Conservation (phyloP, 2,329 filamentous ascomycete species). For the Colletotrichum sublineola region DNA sequence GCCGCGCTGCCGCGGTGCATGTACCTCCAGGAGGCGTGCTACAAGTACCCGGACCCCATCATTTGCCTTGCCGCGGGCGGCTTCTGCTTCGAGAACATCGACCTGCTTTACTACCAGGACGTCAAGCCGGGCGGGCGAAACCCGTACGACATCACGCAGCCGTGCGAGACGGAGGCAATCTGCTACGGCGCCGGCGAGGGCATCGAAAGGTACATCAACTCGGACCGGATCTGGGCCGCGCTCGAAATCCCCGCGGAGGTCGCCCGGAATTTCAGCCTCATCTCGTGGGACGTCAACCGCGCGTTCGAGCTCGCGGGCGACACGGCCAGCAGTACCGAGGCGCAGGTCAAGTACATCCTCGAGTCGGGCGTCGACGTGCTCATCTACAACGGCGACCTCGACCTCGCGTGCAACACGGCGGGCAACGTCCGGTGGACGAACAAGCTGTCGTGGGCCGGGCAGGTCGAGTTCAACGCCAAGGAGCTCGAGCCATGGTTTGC, state of each 20-base stretch:
- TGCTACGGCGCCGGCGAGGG: constrained; percentile 52
- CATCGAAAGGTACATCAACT: constrained; percentile 47
- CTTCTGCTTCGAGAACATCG: constrained; percentile 55
- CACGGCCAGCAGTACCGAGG: constrained; percentile 34
- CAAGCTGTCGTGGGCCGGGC: constrained; percentile 58
- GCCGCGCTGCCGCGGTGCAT: constrained; percentile 60
- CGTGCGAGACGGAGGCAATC: constrained; percentile 53
- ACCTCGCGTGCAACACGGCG: constrained; percentile 44
- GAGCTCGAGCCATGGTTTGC: constrained; percentile 41
- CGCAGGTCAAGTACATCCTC: constrained; percentile 18
- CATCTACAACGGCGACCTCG: constrained; percentile 46
- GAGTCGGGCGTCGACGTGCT: constrained; percentile 43
- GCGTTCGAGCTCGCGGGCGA: constrained; percentile 42
- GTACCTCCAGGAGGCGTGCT: constrained; percentile 55
- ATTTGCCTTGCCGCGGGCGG: constrained; percentile 54
- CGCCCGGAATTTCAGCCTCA: constrained; percentile 22
- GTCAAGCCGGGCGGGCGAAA: constrained; percentile 56
- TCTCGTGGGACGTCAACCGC: constrained; percentile 26
- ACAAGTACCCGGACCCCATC: constrained; percentile 54
- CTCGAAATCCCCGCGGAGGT: constrained; percentile 43
- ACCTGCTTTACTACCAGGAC: constrained; percentile 56
- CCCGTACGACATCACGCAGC: constrained; percentile 58
- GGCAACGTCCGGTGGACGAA: constrained; percentile 53
- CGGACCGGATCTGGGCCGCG: constrained; percentile 38
- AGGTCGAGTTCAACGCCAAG: constrained; percentile 56